phyloP scores from a whole-genome alignment of 805 yeast species.

The Candida patagonica region DNA sequence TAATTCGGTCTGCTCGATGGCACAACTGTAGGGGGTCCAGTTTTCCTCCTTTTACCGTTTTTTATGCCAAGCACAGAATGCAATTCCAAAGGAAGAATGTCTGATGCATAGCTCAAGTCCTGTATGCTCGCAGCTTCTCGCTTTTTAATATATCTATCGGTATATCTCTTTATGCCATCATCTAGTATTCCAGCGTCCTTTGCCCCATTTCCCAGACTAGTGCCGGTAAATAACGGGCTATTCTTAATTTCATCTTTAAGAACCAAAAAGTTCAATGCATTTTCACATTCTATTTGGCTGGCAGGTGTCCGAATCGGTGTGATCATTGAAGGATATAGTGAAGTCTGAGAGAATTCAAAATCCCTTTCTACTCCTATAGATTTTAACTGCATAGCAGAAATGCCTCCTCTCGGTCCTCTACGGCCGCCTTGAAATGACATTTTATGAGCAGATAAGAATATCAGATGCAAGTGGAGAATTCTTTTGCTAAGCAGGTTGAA shows the following conservation, averaged over 20 bases:
- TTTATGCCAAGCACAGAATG: slow-evolving; percentile 59
- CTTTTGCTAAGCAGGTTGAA: too few species aligned
- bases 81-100: slow-evolving; percentile 71
- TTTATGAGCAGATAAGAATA: neutral
- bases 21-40: slow-evolving; percentile 27
- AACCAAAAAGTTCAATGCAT: slow-evolving; percentile 19
- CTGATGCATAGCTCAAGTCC: slow-evolving; percentile 63
- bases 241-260: slow-evolving; percentile 18
- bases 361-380: slow-evolving; percentile 11
- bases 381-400: slow-evolving; percentile 4
- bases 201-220: slow-evolving; percentile 13
- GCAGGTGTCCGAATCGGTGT: slow-evolving; percentile 17
- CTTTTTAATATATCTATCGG: slow-evolving; percentile 68
- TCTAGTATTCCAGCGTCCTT: slow-evolving; percentile 19
- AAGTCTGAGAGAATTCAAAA: slow-evolving; percentile 16
- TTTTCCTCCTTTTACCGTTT: slow-evolving; percentile 27
- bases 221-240: slow-evolving; percentile 23
- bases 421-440: slow-evolving; percentile 18
- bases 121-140: slow-evolving; percentile 63
- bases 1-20: slow-evolving; percentile 29
- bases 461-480: too few species aligned
- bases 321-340: slow-evolving; percentile 17
- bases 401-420: slow-evolving; percentile 18
- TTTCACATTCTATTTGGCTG: slow-evolving; percentile 14
- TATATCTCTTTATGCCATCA: slow-evolving; percentile 74